These are phyloP conservation scores for Tolypocladium ovalisporum DNA, from an alignment of 2,329 filamentous ascomycete species.

Conservation along the genomic window DNA sequence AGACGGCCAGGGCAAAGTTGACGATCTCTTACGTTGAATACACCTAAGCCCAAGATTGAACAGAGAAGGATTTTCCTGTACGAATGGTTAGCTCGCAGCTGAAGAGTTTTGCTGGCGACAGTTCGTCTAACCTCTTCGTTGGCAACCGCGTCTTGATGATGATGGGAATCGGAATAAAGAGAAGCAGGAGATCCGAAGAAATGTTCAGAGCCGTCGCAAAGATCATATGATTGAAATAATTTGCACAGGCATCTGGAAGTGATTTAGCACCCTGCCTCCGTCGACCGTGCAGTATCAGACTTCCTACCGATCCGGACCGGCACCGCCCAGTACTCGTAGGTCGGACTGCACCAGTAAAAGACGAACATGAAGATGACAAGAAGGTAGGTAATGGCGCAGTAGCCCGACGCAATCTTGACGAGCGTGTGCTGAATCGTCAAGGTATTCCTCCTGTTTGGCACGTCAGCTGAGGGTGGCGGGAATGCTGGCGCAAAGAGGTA, in stretches of 20 bases:
- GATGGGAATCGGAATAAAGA: conserved; percentile 33
- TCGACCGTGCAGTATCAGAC: background rate
- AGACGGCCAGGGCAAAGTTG: background rate
- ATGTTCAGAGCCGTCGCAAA: conserved; percentile 35
- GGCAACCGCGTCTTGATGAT: conserved; percentile 28
- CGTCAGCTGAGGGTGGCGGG: background rate
- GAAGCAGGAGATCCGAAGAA: conserved; percentile 31
- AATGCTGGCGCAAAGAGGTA: too few relatives aligned
- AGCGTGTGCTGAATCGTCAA: conserved; percentile 19
- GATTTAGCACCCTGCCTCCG: conserved; percentile 2
- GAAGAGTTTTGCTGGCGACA: background rate
- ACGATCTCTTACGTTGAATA: conserved; percentile 24
- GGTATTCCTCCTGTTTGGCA: conserved; percentile 11
- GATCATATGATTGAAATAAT: conserved; percentile 35
- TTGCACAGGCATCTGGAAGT: conserved; percentile 27
- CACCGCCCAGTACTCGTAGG: conserved; percentile 39
- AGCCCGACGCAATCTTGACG: conserved; percentile 31
- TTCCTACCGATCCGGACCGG: conserved; percentile 24
- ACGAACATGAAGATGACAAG: conserved; percentile 39
- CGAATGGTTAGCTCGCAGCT: background rate
- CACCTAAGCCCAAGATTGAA: conserved; percentile 44
- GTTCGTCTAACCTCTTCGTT: conserved; percentile 11
- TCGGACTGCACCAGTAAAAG: conserved; percentile 42
- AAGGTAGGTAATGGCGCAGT: conserved; percentile 32
- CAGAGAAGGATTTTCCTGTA: conserved; percentile 40